phyloP scores from a whole-genome alignment of 2,329 filamentous ascomycete species.

The Penicillium sp. region DNA sequence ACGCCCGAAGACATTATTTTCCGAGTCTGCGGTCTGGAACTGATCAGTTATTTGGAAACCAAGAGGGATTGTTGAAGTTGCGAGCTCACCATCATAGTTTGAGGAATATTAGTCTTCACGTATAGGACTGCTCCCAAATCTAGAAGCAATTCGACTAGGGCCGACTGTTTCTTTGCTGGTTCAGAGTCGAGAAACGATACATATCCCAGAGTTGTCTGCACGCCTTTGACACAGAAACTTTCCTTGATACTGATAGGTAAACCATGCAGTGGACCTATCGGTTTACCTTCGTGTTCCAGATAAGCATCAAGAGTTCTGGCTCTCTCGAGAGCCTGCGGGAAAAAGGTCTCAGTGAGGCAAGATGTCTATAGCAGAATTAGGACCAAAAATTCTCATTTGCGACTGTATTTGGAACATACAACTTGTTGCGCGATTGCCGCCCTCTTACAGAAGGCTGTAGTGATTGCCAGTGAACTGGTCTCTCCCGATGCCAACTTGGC shows the following conservation, averaged over 20 bases:
- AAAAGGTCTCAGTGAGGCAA: conserved; percentile 46
- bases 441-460: conserved; percentile 45
- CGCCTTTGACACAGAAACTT: conserved; percentile 27
- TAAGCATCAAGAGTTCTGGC: conserved; percentile 44
- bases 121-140: conserved; percentile 35
- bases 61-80: neutral
- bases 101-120: conserved; percentile 40
- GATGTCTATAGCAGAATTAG: conserved; percentile 22
- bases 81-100: conserved; percentile 36
- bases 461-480: conserved; percentile 26
- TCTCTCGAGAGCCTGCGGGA: conserved; percentile 39
- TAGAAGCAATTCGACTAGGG: conserved; percentile 30
- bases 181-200: conserved; percentile 25
- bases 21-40: conserved; percentile 29
- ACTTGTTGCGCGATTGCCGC: conserved; percentile 45
- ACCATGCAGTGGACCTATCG: conserved; percentile 45
- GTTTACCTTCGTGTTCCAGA: conserved; percentile 29
- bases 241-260: conserved; percentile 46
- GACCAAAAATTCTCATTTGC: neutral
- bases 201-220: conserved; percentile 29
- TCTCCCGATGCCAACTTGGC: conserved; percentile 22
- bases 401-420: conserved; percentile 10
- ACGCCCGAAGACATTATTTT: conserved; percentile 36
- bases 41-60: neutral
- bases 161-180: conserved; percentile 23